These are phyloP conservation scores for Alternaria longipes DNA, from an alignment of 2,329 filamentous ascomycete species.

Conservation along the genomic window DNA sequence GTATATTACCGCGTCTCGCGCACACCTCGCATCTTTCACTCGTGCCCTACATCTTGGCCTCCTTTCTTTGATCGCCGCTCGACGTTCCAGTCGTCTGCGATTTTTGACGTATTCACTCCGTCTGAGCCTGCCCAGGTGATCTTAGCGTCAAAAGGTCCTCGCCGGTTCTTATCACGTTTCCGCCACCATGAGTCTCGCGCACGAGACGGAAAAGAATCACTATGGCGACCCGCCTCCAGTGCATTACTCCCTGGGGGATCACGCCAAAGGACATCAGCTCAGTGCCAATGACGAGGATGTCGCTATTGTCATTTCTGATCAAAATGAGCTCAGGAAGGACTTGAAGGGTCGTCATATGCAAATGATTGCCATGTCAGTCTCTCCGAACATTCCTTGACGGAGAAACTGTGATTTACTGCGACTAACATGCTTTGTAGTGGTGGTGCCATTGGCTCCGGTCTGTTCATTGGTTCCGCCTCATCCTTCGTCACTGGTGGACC, in stretches of 20 bases:
- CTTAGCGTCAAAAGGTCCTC: neutral
- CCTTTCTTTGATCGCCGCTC: neutral
- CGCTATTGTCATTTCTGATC: constrained; percentile 1
- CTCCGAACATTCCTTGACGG: neutral
- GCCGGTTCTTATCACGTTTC: neutral
- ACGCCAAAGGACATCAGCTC: neutral
- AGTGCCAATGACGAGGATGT: constrained; percentile 1
- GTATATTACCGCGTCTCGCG: neutral
- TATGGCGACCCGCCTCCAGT: neutral
- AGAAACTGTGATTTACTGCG: neutral
- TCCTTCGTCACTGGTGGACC: constrained; percentile 17
- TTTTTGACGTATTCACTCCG: neutral
- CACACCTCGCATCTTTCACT: neutral
- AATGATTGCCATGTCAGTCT: constrained; percentile 63
- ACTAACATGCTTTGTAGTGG: constrained; percentile 39
- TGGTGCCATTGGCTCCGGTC: constrained; percentile 66
- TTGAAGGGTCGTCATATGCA: constrained; percentile 63
- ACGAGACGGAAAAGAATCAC: constrained; percentile 4
- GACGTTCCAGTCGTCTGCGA: neutral
- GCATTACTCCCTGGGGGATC: neutral
- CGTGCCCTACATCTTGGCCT: neutral
- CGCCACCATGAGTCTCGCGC: neutral
- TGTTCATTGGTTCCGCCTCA: constrained; percentile 64
- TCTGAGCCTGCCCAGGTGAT: neutral
- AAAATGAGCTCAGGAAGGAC: constrained; percentile 2